A percentile compares a stretch with the other conserved stretches of the same genome.
These are phyloP conservation scores for Collybia mongolica DNA, from an alignment of 768 basidiomycete genomes.

Conservation along the genomic window DNA sequence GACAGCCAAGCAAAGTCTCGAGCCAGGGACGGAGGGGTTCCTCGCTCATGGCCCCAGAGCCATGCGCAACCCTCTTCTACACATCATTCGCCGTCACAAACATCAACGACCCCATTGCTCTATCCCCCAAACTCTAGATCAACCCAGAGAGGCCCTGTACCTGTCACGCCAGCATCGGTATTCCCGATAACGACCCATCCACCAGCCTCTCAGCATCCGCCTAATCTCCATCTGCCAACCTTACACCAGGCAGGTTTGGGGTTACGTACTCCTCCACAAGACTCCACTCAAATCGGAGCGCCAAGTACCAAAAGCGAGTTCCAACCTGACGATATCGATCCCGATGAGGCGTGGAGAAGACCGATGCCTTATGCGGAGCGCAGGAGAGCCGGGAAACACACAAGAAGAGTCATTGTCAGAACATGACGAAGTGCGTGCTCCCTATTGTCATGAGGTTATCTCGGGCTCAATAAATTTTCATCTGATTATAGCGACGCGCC, in stretches of 20 bases:
- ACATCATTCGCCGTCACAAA: constrained; percentile 32
- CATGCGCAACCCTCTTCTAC: constrained; percentile 17
- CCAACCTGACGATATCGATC: constrained; percentile 50
- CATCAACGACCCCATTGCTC: constrained; percentile 30
- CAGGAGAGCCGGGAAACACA: constrained; percentile 79
- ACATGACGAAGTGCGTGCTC: constrained; percentile 22
- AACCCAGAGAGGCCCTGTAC: constrained; percentile 26
- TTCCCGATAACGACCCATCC: constrained; percentile 31
- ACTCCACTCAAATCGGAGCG: constrained; percentile 31
- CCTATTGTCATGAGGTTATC: constrained; percentile 10
- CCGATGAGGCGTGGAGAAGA: constrained; percentile 70
- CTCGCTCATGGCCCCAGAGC: constrained; percentile 22
- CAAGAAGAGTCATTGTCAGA: constrained; percentile 66
- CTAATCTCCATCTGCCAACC: constrained; percentile 33
- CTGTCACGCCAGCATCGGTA: constrained; percentile 31
- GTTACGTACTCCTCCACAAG: constrained; percentile 49
- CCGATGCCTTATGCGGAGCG: constrained; percentile 76
- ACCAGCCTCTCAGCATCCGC: constrained; percentile 23
- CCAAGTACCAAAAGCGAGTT: constrained; percentile 34
- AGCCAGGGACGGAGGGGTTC: constrained; percentile 14
- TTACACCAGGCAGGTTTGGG: constrained; percentile 30
- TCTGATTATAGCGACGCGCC: no score
- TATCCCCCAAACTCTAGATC: constrained; percentile 32
- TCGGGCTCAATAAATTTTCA: background rate
- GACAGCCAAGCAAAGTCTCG: constrained; percentile 23